A percentile compares a stretch with the other conserved stretches of the same genome.
Conservation (phyloP, 768 basidiomycete species). For the Pulveroboletus frians region DNA sequence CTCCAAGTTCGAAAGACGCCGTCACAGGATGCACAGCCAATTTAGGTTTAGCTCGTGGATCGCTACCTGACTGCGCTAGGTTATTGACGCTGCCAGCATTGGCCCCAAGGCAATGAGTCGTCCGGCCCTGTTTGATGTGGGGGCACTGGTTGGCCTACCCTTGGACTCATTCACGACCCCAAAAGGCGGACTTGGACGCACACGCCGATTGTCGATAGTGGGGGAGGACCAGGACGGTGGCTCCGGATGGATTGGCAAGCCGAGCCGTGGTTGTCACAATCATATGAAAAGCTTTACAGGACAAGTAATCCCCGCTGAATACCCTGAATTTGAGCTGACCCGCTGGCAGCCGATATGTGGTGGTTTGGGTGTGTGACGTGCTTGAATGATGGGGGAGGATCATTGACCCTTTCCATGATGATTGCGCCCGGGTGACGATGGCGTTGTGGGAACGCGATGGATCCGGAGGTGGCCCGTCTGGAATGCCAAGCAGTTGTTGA, state of each 20-base stretch:
- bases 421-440: slow-evolving; percentile 19
- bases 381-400: slow-evolving; percentile 9
- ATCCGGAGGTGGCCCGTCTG: slow-evolving; percentile 7
- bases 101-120: neutral
- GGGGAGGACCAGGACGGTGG: neutral
- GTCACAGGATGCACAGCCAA: slow-evolving; percentile 8
- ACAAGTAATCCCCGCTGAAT: slow-evolving; percentile 29
- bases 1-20: slow-evolving; percentile 20
- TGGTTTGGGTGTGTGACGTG: slow-evolving; percentile 14
- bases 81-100: slow-evolving; percentile 1
- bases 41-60: slow-evolving; percentile 3
- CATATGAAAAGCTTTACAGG: slow-evolving; percentile 18
- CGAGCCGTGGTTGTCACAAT: slow-evolving; percentile 14
- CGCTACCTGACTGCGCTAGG: slow-evolving; percentile 4
- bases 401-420: slow-evolving; percentile 11
- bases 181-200: neutral
- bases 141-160: neutral
- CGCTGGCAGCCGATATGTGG: slow-evolving; percentile 14
- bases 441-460: slow-evolving; percentile 16
- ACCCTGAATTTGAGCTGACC: slow-evolving; percentile 26
- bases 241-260: slow-evolving; percentile 1
- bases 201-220: neutral
- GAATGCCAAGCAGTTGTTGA: slow-evolving; percentile 4
- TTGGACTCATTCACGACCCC: neutral
- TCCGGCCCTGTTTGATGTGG: neutral